Conservation (phyloP, 192 early-diverging fungal genomes). For the Rhizoclosmatium globosum region DNA sequence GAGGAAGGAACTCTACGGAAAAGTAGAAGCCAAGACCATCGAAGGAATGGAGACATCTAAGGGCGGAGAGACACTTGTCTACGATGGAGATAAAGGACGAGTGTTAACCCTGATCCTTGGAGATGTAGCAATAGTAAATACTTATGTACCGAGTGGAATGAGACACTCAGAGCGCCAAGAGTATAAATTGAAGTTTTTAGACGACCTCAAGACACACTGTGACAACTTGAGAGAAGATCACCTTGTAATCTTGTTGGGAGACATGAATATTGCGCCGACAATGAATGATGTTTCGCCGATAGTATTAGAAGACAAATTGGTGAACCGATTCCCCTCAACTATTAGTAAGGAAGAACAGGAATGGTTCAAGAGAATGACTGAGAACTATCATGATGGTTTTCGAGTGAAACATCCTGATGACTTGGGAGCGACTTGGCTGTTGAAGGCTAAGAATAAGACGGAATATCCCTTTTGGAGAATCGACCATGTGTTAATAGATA, state of each 20-base stretch:
- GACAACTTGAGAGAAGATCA: neutral
- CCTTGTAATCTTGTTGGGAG: neutral
- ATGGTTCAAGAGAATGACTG: neutral
- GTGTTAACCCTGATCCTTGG: neutral
- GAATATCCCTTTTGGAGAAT: neutral
- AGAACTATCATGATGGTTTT: conserved; percentile 10
- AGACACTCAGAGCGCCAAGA: neutral
- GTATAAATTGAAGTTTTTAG: conserved; percentile 1
- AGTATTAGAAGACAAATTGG: neutral
- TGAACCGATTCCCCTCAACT: neutral
- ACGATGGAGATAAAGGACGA: neutral
- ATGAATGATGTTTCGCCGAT: neutral
- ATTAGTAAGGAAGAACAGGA: too few relatives aligned
- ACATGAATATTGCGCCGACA: conserved; percentile 13
- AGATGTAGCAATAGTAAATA: neutral
- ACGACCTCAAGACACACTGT: neutral
- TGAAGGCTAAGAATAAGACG: too few relatives aligned
- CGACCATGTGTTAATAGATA: neutral
- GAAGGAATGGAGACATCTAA: neutral
- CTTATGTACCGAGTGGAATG: conserved; percentile 7
- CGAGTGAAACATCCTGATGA: neutral
- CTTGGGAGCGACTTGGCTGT: neutral
- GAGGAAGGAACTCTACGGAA: neutral
- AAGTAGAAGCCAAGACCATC: neutral
- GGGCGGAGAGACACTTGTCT: too few relatives aligned